A percentile compares a stretch with the other conserved stretches of the same genome.
Evolutionary conservation across 2,329 filamentous ascomycete genomes (phyloP).

Genomic region (Clarireedia paspali): DNA sequence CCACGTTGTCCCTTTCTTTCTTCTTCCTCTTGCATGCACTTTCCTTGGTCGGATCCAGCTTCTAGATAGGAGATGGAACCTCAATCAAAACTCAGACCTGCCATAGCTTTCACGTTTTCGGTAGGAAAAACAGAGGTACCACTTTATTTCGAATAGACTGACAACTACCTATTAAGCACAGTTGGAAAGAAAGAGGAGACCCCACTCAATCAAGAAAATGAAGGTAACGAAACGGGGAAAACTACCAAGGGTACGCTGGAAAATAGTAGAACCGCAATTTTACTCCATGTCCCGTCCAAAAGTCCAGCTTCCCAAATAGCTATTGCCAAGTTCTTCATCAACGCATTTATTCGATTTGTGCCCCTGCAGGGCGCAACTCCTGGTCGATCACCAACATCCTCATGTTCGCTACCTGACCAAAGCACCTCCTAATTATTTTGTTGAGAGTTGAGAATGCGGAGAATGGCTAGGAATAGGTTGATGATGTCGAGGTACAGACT

Average conservation of each 20-base stretch:
- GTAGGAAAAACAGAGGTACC: neutral
- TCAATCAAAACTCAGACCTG: neutral
- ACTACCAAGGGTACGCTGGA: too few species aligned
- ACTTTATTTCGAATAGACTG: too few species aligned
- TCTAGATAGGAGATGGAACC: neutral
- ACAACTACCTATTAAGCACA: too few species aligned
- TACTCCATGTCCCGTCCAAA: neutral
- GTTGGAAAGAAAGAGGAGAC: too few species aligned
- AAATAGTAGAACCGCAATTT: too few species aligned
- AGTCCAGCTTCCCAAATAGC: neutral
- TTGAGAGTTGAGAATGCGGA: conserved; percentile 90
- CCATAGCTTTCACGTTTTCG: neutral
- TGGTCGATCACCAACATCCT: neutral
- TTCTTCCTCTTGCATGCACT: too few species aligned
- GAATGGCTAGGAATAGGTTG: conserved; percentile 92
- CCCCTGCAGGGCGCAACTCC: neutral
- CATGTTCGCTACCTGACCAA: neutral
- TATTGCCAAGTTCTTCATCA: neutral
- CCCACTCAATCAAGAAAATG: neutral
- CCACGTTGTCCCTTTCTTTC: too few species aligned
- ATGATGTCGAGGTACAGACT: conserved; percentile 93
- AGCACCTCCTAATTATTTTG: conserved; percentile 65
- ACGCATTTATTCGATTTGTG: neutral
- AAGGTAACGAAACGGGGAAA: neutral
- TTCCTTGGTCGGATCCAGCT: neutral